These are phyloP conservation scores for Capillidium rhysosporum DNA, from an alignment of 371 early-diverging fungal species.

Conservation along the genomic window DNA sequence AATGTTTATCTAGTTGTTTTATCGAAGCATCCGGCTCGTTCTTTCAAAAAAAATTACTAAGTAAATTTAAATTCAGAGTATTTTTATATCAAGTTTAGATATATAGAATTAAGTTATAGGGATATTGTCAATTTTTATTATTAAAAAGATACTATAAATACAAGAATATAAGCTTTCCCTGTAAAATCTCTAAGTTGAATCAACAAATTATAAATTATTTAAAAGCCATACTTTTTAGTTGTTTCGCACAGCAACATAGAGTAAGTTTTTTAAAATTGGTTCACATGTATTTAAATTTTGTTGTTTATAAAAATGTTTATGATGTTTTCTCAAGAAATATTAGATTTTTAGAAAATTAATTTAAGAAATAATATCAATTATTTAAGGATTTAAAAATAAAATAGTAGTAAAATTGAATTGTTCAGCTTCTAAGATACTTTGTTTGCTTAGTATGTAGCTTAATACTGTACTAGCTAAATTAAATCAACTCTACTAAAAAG, in stretches of 20 bases:
- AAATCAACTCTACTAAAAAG: slow-evolving; percentile 62
- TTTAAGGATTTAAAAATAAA: slow-evolving; percentile 51
- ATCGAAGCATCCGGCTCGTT: no score
- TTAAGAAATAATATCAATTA: slow-evolving; percentile 31
- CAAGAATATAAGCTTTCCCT: background rate
- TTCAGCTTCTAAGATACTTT: slow-evolving; percentile 60
- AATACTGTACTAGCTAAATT: slow-evolving; percentile 50
- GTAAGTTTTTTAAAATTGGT: background rate
- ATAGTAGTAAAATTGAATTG: slow-evolving; percentile 88
- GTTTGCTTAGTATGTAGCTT: background rate
- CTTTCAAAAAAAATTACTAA: no score
- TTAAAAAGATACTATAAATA: background rate
- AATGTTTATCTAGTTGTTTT: no score
- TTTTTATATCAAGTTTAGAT: no score
- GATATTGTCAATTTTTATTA: background rate
- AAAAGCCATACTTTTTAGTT: background rate
- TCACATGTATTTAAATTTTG: background rate
- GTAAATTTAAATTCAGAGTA: no score
- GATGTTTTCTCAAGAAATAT: background rate
- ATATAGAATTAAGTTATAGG: background rate
- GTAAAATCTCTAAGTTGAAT: background rate
- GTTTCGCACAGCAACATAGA: background rate
- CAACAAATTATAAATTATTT: background rate
- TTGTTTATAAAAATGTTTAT: background rate
- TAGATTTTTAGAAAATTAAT: slow-evolving; percentile 14